Percentiles rank a stretch among this genome's conserved stretches.
Conservation (phyloP, 1,284 basidiomycete genomes). For the Leccinum subrobustum region DNA sequence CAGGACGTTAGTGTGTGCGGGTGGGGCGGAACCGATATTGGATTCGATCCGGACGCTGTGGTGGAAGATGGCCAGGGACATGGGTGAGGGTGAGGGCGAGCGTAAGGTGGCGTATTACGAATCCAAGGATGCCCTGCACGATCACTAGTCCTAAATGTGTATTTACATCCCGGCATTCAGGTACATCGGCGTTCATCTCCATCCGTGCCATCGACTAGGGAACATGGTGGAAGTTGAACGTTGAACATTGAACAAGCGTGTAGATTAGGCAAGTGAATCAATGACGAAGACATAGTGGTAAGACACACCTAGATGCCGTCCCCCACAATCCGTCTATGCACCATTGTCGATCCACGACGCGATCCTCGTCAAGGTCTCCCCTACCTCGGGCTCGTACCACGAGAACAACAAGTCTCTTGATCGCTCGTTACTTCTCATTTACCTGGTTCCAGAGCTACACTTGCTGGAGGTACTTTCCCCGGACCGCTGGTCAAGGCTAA, state of each 20-base stretch:
- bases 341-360: conserved; percentile 40
- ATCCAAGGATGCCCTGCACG: conserved; percentile 51
- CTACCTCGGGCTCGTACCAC: conserved; percentile 58
- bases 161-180: neutral
- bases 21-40: conserved; percentile 35
- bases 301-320: neutral
- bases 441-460: no score
- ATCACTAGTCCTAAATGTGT: conserved; percentile 32
- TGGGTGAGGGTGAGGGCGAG: conserved; percentile 42
- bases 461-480: no score
- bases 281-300: neutral
- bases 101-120: conserved; percentile 48
- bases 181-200: neutral
- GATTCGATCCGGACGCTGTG: conserved; percentile 35
- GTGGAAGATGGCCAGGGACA: conserved; percentile 40
- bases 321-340: neutral
- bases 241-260: neutral
- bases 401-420: conserved; percentile 27
- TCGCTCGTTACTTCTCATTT: no score
- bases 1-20: conserved; percentile 35
- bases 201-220: neutral
- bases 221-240: neutral
- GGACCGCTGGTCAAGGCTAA: no score
- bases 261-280: conserved; percentile 19
- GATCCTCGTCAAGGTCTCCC: conserved; percentile 44